phyloP scores from a whole-genome alignment of 2,329 filamentous ascomycete genomes.

The Plenodomus biglobosus region DNA sequence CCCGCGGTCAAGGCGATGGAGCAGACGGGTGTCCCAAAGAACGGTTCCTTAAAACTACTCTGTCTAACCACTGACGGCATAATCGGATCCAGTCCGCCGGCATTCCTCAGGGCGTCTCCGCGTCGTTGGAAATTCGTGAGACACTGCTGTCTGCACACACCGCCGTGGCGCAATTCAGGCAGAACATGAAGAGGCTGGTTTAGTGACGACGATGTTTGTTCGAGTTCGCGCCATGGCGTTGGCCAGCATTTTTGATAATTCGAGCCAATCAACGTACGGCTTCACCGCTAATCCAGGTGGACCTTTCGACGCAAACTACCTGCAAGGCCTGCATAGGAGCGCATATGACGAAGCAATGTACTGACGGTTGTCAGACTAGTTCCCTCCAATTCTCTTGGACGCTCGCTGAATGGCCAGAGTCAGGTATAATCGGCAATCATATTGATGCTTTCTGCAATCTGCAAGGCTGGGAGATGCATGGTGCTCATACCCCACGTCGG shows the following conservation, averaged over 20 bases:
- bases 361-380: conserved; percentile 8
- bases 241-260: conserved; percentile 25
- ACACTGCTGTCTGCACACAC: not conserved
- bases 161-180: conserved; percentile 11
- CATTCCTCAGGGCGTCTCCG: not conserved
- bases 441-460: conserved; percentile 2
- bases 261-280: conserved; percentile 33
- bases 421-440: conserved; percentile 4
- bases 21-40: not conserved
- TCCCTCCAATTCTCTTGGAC: conserved; percentile 3
- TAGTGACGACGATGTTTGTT: conserved; percentile 22
- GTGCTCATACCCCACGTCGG: conserved; percentile 14
- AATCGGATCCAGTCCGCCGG: not conserved
- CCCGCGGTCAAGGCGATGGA: not conserved
- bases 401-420: conserved; percentile 1
- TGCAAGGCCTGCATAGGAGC: conserved; percentile 23
- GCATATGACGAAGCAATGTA: conserved; percentile 30
- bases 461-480: conserved; percentile 14
- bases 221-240: conserved; percentile 17
- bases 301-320: conserved; percentile 30
- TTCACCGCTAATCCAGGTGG: conserved; percentile 41
- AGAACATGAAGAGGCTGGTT: conserved; percentile 23
- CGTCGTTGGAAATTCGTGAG: not conserved
- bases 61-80: not conserved
- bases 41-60: not conserved